Evolutionary conservation across 441 rosid genomes (phyloP).

Genomic region (Populus hybrid): DNA sequence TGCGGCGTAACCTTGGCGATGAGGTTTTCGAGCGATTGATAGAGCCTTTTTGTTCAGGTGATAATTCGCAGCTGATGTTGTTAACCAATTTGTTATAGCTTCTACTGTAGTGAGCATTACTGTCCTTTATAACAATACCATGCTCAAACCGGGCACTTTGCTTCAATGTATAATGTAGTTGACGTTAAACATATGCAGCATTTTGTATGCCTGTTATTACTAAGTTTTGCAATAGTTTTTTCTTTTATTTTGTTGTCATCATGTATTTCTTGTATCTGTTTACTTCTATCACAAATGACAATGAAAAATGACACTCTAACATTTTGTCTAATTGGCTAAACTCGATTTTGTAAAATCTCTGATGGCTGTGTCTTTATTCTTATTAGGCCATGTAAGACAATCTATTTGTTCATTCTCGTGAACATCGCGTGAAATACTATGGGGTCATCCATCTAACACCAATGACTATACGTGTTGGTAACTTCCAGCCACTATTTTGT

Average conservation of each 20-base stretch:
- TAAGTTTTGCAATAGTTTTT: neutral
- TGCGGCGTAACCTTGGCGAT: constrained; percentile 83
- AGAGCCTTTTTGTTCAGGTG: constrained; percentile 95
- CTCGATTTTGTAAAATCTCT: neutral
- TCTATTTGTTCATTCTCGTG: neutral
- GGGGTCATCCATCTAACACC: neutral
- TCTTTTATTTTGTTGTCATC: neutral
- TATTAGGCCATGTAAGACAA: neutral
- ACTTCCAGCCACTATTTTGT: neutral
- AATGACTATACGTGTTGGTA: neutral
- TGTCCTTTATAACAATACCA: neutral
- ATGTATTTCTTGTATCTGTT: neutral
- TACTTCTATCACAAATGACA: neutral
- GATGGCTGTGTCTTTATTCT: neutral
- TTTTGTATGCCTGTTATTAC: neutral
- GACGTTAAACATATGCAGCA: neutral
- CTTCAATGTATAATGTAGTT: neutral
- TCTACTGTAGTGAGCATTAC: neutral
- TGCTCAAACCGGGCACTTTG: neutral
- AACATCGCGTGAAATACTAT: neutral
- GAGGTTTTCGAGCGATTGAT: constrained; percentile 93
- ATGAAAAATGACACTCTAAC: neutral
- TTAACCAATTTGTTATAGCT: neutral
- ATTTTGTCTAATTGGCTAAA: neutral
- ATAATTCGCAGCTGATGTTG: neutral